These are phyloP conservation scores for Starmerella roubikii DNA, from an alignment of 805 yeast genomes.

Conservation along the genomic window DNA sequence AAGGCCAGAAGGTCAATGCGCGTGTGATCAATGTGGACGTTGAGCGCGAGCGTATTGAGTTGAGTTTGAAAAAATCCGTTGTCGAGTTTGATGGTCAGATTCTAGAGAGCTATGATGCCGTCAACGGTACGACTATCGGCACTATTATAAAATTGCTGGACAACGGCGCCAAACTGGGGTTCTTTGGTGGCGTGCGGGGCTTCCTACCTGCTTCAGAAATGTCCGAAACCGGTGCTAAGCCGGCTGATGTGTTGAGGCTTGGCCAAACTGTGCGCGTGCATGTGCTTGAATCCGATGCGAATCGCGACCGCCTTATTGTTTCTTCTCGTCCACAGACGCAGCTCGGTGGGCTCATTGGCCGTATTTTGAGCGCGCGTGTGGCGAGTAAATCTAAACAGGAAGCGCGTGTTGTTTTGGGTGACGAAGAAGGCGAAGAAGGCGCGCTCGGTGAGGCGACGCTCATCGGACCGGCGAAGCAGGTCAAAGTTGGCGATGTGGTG, in stretches of 20 bases:
- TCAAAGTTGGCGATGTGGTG: conserved; percentile 46
- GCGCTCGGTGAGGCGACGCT: conserved; percentile 47
- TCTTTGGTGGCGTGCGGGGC: conserved; percentile 66
- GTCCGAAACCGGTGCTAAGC: conserved; percentile 70
- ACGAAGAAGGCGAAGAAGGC: conserved; percentile 24
- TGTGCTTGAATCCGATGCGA: conserved; percentile 43
- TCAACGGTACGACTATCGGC: conserved; percentile 47
- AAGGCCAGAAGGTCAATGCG: conserved; percentile 67
- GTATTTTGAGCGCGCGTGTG: conserved; percentile 25
- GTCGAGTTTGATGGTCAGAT: conserved; percentile 38
- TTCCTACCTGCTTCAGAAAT: conserved; percentile 79
- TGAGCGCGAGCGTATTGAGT: conserved; percentile 36
- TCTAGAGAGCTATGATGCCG: conserved; percentile 37
- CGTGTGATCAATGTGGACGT: conserved; percentile 23
- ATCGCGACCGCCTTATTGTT: conserved; percentile 44
- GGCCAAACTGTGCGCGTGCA: conserved; percentile 77
- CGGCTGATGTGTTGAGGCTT: conserved; percentile 60
- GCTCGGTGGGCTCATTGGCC: conserved; percentile 6
- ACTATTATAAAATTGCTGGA: conserved; percentile 59
- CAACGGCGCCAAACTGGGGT: conserved; percentile 70
- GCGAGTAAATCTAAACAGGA: conserved; percentile 68
- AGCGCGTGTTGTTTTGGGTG: conserved; percentile 47
- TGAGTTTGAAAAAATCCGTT: conserved; percentile 74
- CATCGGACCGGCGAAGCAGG: conserved; percentile 47
- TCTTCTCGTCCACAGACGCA: conserved; percentile 27